Percentiles rank a stretch among this genome's conserved stretches.
These are phyloP conservation scores for Phytophthora nicotianae DNA, from an alignment of 352 stramenopile species.

Conservation along the genomic window DNA sequence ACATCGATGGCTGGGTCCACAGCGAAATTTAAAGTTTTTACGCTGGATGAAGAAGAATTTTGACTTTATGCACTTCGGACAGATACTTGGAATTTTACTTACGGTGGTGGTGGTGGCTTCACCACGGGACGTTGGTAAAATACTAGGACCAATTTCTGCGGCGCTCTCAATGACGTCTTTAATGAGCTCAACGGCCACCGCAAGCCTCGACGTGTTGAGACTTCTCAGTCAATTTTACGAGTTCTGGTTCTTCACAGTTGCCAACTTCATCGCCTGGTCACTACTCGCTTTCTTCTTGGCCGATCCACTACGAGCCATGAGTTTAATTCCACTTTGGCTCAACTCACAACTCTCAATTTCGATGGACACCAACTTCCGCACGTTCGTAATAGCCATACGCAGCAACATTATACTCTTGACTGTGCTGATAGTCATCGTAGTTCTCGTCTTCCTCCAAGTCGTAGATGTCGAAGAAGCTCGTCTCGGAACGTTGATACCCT, in stretches of 20 bases:
- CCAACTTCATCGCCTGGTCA: conserved; percentile 35
- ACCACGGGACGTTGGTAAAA: conserved; percentile 16
- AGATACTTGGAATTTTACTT: conserved; percentile 9
- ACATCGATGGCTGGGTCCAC: conserved; percentile 1
- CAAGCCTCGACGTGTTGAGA: conserved; percentile 37
- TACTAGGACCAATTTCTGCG: conserved; percentile 12
- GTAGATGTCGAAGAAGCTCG: conserved; percentile 29
- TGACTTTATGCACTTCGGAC: conserved; percentile 11
- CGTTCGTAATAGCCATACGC: conserved; percentile 30
- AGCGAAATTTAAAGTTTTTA: conserved; percentile 16
- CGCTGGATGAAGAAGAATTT: conserved; percentile 30
- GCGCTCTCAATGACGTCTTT: conserved; percentile 18
- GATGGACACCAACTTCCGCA: conserved; percentile 49
- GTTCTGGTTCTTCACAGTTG: conserved; percentile 50
- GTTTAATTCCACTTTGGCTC: conserved; percentile 28
- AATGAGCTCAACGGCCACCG: conserved; percentile 29
- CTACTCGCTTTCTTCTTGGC: conserved; percentile 34
- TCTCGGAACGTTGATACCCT: conserved; percentile 1
- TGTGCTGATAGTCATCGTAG: conserved; percentile 23
- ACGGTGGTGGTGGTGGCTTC: conserved; percentile 10
- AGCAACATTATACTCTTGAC: conserved; percentile 23
- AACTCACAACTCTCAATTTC: conserved; percentile 28
- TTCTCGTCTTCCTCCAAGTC: conserved; percentile 26
- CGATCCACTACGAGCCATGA: conserved; percentile 33
- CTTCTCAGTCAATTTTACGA: conserved; percentile 38